These are phyloP conservation scores for Raphidocelis subcapitata DNA, from an alignment of 139 green algal species.

Conservation along the genomic window DNA sequence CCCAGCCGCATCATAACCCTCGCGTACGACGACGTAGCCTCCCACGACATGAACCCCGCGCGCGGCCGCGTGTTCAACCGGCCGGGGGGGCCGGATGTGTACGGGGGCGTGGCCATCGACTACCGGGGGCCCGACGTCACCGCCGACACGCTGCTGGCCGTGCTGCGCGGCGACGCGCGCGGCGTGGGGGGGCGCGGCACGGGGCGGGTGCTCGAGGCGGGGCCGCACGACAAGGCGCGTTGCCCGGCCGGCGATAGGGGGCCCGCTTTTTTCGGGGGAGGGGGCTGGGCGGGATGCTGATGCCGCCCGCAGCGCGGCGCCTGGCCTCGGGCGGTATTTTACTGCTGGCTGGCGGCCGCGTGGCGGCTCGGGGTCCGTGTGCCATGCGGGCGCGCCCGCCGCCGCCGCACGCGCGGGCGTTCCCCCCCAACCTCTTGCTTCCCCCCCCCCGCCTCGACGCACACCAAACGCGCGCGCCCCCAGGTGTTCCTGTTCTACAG, in stretches of 20 bases:
- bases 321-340: too few relatives aligned
- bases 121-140: constrained; percentile 86
- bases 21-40: constrained; percentile 89
- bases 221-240: constrained; percentile 80
- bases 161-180: constrained; percentile 72
- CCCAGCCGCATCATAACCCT: constrained; percentile 82
- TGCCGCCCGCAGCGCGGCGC: background rate
- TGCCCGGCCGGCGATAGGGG: too few relatives aligned
- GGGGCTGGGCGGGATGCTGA: background rate
- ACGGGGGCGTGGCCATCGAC: constrained; percentile 79
- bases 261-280: too few relatives aligned
- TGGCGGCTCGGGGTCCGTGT: too few relatives aligned
- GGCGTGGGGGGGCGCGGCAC: constrained; percentile 38
- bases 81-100: constrained; percentile 85
- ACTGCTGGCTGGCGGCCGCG: too few relatives aligned
- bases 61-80: constrained; percentile 89
- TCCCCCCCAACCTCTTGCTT: too few relatives aligned
- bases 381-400: too few relatives aligned
- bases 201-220: constrained; percentile 56
- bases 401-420: too few relatives aligned
- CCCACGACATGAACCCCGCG: constrained; percentile 74
- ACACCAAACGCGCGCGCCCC: background rate
- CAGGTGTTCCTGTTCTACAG: constrained; percentile 43
- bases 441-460: too few relatives aligned
- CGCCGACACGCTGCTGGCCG: constrained; percentile 77